Evolutionary conservation across 305 asterid species (phyloP), one percentile per base, ranked within the genome.

Genomic region (Ilex paraguariensis): DNA sequence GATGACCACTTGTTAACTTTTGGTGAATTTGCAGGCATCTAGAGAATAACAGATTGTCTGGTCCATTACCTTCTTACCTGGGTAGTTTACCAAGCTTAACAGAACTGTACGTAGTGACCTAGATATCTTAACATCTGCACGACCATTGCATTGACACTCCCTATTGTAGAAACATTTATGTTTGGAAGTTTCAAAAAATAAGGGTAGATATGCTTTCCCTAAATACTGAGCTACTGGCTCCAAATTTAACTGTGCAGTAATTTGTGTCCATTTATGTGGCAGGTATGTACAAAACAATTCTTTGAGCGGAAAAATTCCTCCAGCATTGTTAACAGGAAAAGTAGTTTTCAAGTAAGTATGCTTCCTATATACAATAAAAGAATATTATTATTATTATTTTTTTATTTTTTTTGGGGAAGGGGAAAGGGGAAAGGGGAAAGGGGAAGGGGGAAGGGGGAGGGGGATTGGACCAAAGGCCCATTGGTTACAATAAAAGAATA

Each of bases 231-330:
- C 9, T 8, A 36, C 6, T 36, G 6, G 9, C 42, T 36, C 42
- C 42, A 36, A 36, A 36, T 36, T 36, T 36, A 5, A 36, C 42
- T 36, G 0, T 8, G 9, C 42, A 3, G 42, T 36, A 52, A 54
- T 51, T 48, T 44, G 59, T 64, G 16, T 63, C 62, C 45, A 42
- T 70, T 3, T 46, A 55, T 64, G 46, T 66, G 70, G 69, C 90
- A 89, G 98, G 85, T 70, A 81, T 68, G 62, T 93, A 44, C 88
- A 84, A 81, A 83, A 90, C 82, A 93, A 93, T 86, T 84, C 95
- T 57, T 74, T 93, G 64, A 77, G 82, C 48, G 96, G 96, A 54
- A 85, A 80, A 73, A 86, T 93, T 80, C 97, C 90, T 59, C 61
- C 75, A 53, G 67, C 84, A 4, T 72, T 93, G 68, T 68, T 87